Evolutionary conservation across 495 filamentous ascomycete species (phyloP), one percentile per base, ranked within the genome.

Genomic region (Neurospora sp.): DNA sequence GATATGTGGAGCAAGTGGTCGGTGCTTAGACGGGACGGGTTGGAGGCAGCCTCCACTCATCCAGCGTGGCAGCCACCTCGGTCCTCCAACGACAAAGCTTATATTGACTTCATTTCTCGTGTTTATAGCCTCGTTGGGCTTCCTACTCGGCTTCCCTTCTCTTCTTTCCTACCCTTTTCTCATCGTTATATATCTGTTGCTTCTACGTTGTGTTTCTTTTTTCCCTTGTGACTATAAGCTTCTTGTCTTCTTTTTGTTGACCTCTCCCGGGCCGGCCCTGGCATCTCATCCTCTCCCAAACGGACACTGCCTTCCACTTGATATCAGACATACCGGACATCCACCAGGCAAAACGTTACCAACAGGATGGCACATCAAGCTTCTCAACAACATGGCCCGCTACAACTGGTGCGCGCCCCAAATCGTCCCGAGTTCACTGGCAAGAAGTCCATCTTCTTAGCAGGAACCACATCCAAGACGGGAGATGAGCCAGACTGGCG

Each of bases 401-500:
- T 22, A 38, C 48, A 40, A 9, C 71, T 83, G 16, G 71, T 84
- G 27, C 38, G 42, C 7, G 81, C 82, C 9, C 83, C 83, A 1
- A 71, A 76, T 8, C 76, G 75, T n/a, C 79, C 81, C 20, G 4
- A 48, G 1, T 68, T 77, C 69, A 68, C 69, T 0, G 79, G 80
- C 9, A 69, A 73, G 3, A 79, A 71, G 18, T 79, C 82, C 27
- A 40, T 85, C 40, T 86, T 86, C 69, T 77, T 86, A 27, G 84
- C 84, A 0, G 84, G 84, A 18, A 82, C 81, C 10, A 84, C 83
- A 1, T 79, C 75, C 27, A 70, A 44, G 18, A 74, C 69, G 1
- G 53, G 53, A 37, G 71, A 74, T 14, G 77, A 79, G 1, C 61
- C 76, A 0, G 81, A 84, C 74, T 87, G 85, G 85, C 85, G 83